Evolutionary conservation across 306 rosid species (phyloP).

Genomic region (Sesbania bispinosa): DNA sequence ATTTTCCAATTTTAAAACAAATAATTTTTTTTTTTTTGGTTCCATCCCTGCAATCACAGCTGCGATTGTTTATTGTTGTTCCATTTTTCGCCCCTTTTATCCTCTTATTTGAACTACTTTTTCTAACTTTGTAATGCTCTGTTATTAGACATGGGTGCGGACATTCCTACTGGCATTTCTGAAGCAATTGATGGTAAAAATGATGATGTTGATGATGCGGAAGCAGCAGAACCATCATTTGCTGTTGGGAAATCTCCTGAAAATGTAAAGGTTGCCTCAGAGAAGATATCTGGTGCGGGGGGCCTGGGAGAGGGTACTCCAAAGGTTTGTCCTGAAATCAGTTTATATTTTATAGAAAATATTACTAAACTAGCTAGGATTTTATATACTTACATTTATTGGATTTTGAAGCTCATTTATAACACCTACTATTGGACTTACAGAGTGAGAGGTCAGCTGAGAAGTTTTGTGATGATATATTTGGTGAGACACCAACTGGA

Average conservation of each 20-base stretch:
- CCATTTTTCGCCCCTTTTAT: background rate
- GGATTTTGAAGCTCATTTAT: slow-evolving; percentile 21
- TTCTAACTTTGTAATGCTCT: slow-evolving; percentile 16
- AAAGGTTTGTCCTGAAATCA: slow-evolving; percentile 51
- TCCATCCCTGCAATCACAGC: too few relatives aligned
- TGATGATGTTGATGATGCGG: slow-evolving; percentile 44
- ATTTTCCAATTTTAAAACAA: too few relatives aligned
- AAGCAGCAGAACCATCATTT: slow-evolving; percentile 37
- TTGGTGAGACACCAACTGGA: slow-evolving; percentile 99
- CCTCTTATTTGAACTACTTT: background rate
- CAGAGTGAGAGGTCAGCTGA: slow-evolving; percentile 89
- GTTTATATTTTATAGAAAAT: background rate
- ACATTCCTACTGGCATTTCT: slow-evolving; percentile 32
- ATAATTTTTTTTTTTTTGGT: too few relatives aligned
- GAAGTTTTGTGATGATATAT: slow-evolving; percentile 83
- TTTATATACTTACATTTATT: slow-evolving; percentile 7
- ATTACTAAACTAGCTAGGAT: background rate
- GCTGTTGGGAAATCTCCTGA: slow-evolving; percentile 68
- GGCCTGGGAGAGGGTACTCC: slow-evolving; percentile 94
- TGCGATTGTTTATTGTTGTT: slow-evolving; percentile 4
- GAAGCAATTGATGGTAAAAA: slow-evolving; percentile 42
- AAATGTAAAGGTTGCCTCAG: slow-evolving; percentile 51
- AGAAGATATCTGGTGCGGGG: slow-evolving; percentile 39
- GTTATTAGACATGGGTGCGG: slow-evolving; percentile 39
- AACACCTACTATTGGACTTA: too few relatives aligned